phyloP scores from a whole-genome alignment of 2,329 filamentous ascomycete genomes.

The Colletotrichum spinosum region DNA sequence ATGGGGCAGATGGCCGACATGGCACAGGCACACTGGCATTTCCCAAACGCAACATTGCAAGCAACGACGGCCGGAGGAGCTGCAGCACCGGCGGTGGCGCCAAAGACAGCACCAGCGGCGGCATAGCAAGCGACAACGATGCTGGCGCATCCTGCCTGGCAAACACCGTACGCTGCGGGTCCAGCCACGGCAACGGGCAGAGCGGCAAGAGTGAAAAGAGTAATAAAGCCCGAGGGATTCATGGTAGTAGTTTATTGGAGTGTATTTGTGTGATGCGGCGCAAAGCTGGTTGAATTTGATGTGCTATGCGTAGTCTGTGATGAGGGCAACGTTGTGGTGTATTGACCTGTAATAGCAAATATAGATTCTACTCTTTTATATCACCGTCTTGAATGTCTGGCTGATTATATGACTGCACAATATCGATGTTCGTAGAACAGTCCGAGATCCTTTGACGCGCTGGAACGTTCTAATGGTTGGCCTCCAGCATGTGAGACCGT shows the following conservation, averaged over 20 bases:
- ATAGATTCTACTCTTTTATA: not conserved
- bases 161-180: conserved; percentile 38
- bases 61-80: conserved; percentile 52
- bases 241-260: not conserved
- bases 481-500: not conserved
- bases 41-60: conserved; percentile 56
- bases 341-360: too few species aligned
- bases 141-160: conserved; percentile 56
- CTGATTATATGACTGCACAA: too few species aligned
- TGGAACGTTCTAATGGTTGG: not conserved
- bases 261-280: not conserved
- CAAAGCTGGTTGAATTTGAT: not conserved
- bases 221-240: not conserved
- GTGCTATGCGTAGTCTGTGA: not conserved
- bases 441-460: not conserved
- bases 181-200: not conserved
- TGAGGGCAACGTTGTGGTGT: too few species aligned
- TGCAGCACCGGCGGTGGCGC: conserved; percentile 48
- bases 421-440: not conserved
- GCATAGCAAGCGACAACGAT: conserved; percentile 58
- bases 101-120: conserved; percentile 56
- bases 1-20: too few species aligned
- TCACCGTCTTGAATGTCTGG: not conserved
- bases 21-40: not conserved
- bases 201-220: not conserved